A percentile compares a stretch with the other conserved stretches of the same genome.
phyloP scores from a whole-genome alignment of 371 early-diverging fungal genomes.

The Apophysomyces sp. region DNA sequence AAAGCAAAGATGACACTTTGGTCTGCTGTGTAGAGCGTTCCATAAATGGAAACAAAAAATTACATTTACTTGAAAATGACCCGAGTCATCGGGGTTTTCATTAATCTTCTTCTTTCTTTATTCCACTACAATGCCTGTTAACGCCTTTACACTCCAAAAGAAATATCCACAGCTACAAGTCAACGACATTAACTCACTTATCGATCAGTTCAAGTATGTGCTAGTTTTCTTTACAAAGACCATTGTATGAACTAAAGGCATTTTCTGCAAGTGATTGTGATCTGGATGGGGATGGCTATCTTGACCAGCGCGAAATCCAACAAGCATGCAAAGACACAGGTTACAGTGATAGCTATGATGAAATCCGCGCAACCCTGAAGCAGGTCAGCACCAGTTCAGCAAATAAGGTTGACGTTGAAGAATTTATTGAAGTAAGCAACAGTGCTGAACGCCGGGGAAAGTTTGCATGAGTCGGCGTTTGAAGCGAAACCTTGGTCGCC shows the following conservation, averaged over 20 bases:
- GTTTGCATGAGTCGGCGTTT: slow-evolving; percentile 4
- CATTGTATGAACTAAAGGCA: not conserved
- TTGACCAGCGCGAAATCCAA: slow-evolving; percentile 66
- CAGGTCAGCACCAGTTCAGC: slow-evolving; percentile 63
- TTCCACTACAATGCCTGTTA: slow-evolving; percentile 18
- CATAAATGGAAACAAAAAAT: too few species aligned
- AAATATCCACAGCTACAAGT: slow-evolving; percentile 54
- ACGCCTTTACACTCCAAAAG: slow-evolving; percentile 44
- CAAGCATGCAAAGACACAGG: slow-evolving; percentile 63
- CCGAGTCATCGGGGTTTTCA: not conserved
- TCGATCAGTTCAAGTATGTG: slow-evolving; percentile 55
- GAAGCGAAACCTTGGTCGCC: not conserved
- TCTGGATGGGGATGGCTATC: slow-evolving; percentile 65
- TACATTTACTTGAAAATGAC: too few species aligned
- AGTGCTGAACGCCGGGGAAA: not conserved
- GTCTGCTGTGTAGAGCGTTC: too few species aligned
- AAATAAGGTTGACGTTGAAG: slow-evolving; percentile 73
- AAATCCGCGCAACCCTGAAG: slow-evolving; percentile 66
- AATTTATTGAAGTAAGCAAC: slow-evolving; percentile 67
- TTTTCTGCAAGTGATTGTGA: slow-evolving; percentile 54
- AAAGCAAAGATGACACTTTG: too few species aligned
- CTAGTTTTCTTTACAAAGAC: not conserved
- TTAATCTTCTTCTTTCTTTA: not conserved
- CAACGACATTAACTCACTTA: slow-evolving; percentile 51
- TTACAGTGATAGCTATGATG: slow-evolving; percentile 65